Evolutionary conservation across 139 green algal genomes (phyloP), one percentile per base, ranked within the genome.

Genomic region (Chlamydomonas asymmetrica): DNA sequence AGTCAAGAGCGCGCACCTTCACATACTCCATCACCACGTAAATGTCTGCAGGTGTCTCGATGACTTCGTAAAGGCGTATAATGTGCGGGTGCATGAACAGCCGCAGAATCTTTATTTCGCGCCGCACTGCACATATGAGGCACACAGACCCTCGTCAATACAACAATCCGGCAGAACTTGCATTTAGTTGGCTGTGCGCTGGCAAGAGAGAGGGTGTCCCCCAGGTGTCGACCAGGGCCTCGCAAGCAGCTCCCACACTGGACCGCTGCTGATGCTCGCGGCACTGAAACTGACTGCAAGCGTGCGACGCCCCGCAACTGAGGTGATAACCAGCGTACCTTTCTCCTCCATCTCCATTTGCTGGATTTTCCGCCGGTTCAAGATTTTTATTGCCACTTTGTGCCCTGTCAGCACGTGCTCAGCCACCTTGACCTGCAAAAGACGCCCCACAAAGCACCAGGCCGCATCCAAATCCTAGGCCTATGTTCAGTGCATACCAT

Each of bases 281-380:
- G n/a, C n/a, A n/a, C n/a, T n/a, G n/a, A n/a, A n/a, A n/a, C n/a
- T n/a, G n/a, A n/a, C n/a, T n/a, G n/a, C n/a, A n/a, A n/a, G n/a
- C n/a, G n/a, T n/a, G n/a, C n/a, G n/a, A n/a, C n/a, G n/a, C n/a
- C n/a, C n/a, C n/a, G n/a, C n/a, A n/a, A n/a, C n/a, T n/a, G n/a
- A n/a, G n/a, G n/a, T n/a, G n/a, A n/a, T n/a, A n/a, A n/a, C n/a
- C n/a, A n/a, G n/a, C n/a, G n/a, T 70, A 95, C 92, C 92, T 79
- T 99, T 99, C 73, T 99, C 97, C 52, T 99, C 97, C 97, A 99
- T 99, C 73, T 99, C 97, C 95, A 99, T 99, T 27, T 94, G 87
- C 83, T 95, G 95, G 32, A 99, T 98, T 84, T 99, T 99, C 70
- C 93, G 92, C n/a, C 91, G 78, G 81, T 99, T 99, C 27, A 99